Base-by-base conservation (phyloP, 345 rosid genomes). In the Arabidopsis arenosa region DNA sequence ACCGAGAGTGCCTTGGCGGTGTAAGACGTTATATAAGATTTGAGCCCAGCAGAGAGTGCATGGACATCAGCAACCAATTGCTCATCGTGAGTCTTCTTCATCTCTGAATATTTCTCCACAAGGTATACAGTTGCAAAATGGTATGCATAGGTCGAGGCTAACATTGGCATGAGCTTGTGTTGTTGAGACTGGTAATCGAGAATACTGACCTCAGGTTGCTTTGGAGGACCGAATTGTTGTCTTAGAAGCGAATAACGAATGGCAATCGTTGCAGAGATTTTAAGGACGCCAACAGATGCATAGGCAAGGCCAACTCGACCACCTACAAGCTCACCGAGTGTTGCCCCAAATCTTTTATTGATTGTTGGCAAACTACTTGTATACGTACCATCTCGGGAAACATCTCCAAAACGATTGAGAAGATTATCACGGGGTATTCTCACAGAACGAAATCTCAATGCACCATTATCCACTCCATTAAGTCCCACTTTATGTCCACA, bases 131-230 rank as follows among this genome's bases (percentile, higher is more conserved):
- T 75, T 63, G 97, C 93, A 55, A 96, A 96, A 75, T 96, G 93
- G 75, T 87, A 93, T 47, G 99, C 98, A 80, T 93, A 96, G 63
- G 96, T 85, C 15, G 99, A 89, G 47, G 98, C 99, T 37, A 93
- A 74, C 97, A 96, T 96, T 30, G 98, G 99, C 99, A 96, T 96
- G 57, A 96, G 97, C 86, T 88, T 96, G 90, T 89, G 99, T 81
- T 96, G 98, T 4, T 96, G 99, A 76, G 99, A 96, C 83, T 96
- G 99, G 68, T 93, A 96, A 82, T 93, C 99, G 54, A 96, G 91
- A 81, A 96, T 96, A 62, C 93, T 91, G 70, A 96, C 90, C 86
- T 96, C 99, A 52, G 98, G 98, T 84, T 93, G 87, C 80, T 81
- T 91, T 65, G 96, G 89, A 68, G 99, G 98, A 74, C 99, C 99